Conservation (phyloP, 345 rosid genomes). For the Litchi chinensis region DNA sequence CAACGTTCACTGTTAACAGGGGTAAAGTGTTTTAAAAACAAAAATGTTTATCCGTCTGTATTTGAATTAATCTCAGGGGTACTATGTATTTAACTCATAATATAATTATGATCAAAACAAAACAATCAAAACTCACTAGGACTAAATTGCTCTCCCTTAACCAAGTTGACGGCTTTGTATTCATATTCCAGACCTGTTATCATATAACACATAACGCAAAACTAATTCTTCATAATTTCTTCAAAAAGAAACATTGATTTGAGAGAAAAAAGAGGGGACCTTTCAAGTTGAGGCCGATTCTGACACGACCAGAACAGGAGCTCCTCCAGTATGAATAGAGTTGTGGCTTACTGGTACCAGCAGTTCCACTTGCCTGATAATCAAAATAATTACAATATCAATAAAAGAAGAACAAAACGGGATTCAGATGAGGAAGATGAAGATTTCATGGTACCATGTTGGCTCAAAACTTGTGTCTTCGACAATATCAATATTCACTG, state of each 20-base stretch:
- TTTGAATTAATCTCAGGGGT: too few relatives aligned
- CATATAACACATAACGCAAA: neutral
- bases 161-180: slow-evolving; percentile 59
- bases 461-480: too few relatives aligned
- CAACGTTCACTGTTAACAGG: too few relatives aligned
- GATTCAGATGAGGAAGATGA: neutral
- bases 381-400: neutral
- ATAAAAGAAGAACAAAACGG: too few relatives aligned
- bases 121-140: slow-evolving; percentile 46
- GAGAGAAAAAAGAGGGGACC: slow-evolving; percentile 30
- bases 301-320: slow-evolving; percentile 75
- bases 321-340: slow-evolving; percentile 76
- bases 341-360: slow-evolving; percentile 31
- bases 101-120: neutral
- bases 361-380: neutral
- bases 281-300: slow-evolving; percentile 80
- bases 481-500: too few relatives aligned
- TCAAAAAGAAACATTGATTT: neutral
- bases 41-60: too few relatives aligned
- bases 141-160: slow-evolving; percentile 57
- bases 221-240: neutral
- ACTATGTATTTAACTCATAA: too few relatives aligned
- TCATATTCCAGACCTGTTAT: slow-evolving; percentile 66
- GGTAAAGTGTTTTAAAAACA: too few relatives aligned
- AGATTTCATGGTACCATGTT: neutral